phyloP scores from a whole-genome alignment of 1,284 basidiomycete genomes.

The Schizophyllum amplum region DNA sequence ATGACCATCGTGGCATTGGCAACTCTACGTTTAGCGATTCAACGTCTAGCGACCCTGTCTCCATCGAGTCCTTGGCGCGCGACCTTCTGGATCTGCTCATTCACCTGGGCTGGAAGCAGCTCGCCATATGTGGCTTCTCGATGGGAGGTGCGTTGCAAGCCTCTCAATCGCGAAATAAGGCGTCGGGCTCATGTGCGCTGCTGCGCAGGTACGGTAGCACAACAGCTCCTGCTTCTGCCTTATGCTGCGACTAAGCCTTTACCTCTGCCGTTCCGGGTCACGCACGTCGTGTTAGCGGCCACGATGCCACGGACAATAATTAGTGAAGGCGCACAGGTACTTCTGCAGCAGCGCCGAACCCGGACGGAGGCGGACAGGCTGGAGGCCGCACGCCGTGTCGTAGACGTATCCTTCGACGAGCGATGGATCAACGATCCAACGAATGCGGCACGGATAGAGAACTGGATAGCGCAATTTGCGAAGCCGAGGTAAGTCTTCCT shows the following conservation, averaged over 20 bases:
- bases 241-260: constrained; percentile 25
- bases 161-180: background rate
- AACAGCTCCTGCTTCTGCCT: constrained; percentile 36
- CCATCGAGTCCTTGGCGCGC: constrained; percentile 32
- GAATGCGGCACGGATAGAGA: constrained; percentile 21
- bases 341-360: constrained; percentile 8
- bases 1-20: constrained; percentile 30
- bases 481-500: background rate
- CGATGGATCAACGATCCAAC: constrained; percentile 25
- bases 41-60: constrained; percentile 26
- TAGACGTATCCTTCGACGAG: constrained; percentile 27
- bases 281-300: constrained; percentile 31
- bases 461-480: constrained; percentile 17
- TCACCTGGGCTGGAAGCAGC: constrained; percentile 28
- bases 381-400: constrained; percentile 21
- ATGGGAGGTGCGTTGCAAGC: constrained; percentile 34
- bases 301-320: too few relatives aligned
- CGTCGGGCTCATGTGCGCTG: background rate
- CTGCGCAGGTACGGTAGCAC: constrained; percentile 27
- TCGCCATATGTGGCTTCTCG: constrained; percentile 36
- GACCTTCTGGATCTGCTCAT: constrained; percentile 31
- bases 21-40: constrained; percentile 23
- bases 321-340: too few relatives aligned
- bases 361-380: constrained; percentile 24
- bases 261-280: constrained; percentile 29